Percentiles rank a stretch among this genome's conserved stretches.
Evolutionary conservation across 148 eudicot species (phyloP).

Genomic region (Diospyros lotus): DNA sequence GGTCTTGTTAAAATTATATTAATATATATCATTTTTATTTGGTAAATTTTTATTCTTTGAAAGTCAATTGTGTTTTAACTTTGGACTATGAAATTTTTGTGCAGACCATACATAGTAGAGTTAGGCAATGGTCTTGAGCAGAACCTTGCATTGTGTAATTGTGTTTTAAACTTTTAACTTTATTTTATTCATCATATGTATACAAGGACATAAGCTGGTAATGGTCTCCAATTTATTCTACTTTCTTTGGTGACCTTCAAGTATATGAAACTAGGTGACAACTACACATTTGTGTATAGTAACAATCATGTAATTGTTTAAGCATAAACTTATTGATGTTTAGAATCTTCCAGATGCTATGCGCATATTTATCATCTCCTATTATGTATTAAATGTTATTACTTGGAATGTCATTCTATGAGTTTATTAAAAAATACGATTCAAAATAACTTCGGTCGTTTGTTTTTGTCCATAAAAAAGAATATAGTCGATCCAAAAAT

Average conservation of each 20-base stretch:
- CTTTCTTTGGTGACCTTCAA: constrained; percentile 62
- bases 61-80: not conserved
- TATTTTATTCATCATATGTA: constrained; percentile 20
- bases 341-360: too few species aligned
- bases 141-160: constrained; percentile 38
- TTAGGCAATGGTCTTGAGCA: constrained; percentile 26
- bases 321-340: too few species aligned
- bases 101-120: constrained; percentile 34
- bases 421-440: too few species aligned
- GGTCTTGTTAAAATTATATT: constrained; percentile 24
- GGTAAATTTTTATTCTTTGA: not conserved
- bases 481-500: too few species aligned
- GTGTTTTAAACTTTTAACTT: too few species aligned
- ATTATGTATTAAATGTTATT: too few species aligned
- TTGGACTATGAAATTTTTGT: not conserved
- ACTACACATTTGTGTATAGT: too few species aligned
- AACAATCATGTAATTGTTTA: too few species aligned
- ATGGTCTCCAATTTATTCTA: constrained; percentile 64
- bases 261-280: constrained; percentile 56
- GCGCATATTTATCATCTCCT: too few species aligned
- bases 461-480: too few species aligned
- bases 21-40: constrained; percentile 1
- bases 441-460: too few species aligned
- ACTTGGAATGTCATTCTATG: too few species aligned
- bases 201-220: constrained; percentile 27